Evolutionary conservation across 75 land plant species (phyloP).

Genomic region (Cryptomeria japonica): DNA sequence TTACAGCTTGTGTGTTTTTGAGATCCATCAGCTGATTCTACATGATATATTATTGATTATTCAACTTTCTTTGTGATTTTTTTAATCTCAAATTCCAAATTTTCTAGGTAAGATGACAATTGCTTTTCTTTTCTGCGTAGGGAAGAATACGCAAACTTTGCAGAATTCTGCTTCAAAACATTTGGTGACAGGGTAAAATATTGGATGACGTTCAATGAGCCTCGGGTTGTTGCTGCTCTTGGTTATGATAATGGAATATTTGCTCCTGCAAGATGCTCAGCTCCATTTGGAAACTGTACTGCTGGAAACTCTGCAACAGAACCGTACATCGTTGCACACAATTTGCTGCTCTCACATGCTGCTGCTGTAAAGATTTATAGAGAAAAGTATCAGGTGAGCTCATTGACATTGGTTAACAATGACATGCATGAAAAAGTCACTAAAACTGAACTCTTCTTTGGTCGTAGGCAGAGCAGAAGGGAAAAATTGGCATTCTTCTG

Average conservation of each 20-base stretch:
- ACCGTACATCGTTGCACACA: slow-evolving; percentile 76
- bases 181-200: slow-evolving; percentile 84
- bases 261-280: slow-evolving; percentile 81
- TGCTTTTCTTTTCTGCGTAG: slow-evolving; percentile 23
- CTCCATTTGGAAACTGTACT: slow-evolving; percentile 65
- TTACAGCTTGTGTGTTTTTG: not conserved
- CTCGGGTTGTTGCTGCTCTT: slow-evolving; percentile 75
- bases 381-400: slow-evolving; percentile 60
- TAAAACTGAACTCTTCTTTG: slow-evolving; percentile 1
- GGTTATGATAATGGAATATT: slow-evolving; percentile 76
- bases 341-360: slow-evolving; percentile 70
- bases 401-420: not conserved
- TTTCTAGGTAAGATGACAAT: not conserved
- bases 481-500: slow-evolving; percentile 71
- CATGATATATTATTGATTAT: not conserved
- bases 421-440: not conserved
- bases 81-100: not conserved
- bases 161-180: slow-evolving; percentile 81
- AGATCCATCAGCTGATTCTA: not conserved
- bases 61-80: not conserved
- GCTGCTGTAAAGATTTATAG: slow-evolving; percentile 72
- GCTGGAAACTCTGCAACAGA: slow-evolving; percentile 77
- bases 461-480: slow-evolving; percentile 60
- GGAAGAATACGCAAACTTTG: slow-evolving; percentile 70
- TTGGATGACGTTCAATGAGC: slow-evolving; percentile 86